Percentiles rank a stretch among this genome's conserved stretches.
These are phyloP conservation scores for Lasiosphaeris hirsuta DNA, from an alignment of 495 filamentous ascomycete genomes.

Conservation along the genomic window DNA sequence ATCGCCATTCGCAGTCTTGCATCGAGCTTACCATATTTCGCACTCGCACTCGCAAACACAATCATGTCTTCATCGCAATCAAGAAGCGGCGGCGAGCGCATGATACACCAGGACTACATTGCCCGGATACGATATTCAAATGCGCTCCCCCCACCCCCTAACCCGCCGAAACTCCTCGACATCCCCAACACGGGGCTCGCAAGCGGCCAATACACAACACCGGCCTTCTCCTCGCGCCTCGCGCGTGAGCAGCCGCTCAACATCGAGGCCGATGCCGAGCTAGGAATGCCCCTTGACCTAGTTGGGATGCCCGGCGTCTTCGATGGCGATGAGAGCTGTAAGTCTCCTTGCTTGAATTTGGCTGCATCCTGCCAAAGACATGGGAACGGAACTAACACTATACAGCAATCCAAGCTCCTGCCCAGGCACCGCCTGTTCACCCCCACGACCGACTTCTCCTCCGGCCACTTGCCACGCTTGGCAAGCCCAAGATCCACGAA, in stretches of 20 bases:
- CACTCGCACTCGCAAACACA: slow-evolving; percentile 6
- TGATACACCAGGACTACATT: slow-evolving; percentile 92
- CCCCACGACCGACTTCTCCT: slow-evolving; percentile 79
- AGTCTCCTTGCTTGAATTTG: slow-evolving; percentile 32
- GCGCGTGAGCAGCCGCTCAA: slow-evolving; percentile 89
- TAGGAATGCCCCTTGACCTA: slow-evolving; percentile 94
- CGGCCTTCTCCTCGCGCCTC: slow-evolving; percentile 81
- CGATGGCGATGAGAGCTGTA: slow-evolving; percentile 92
- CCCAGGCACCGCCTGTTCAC: slow-evolving; percentile 65
- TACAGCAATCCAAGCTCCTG: slow-evolving; percentile 75
- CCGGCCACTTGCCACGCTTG: slow-evolving; percentile 72
- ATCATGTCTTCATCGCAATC: slow-evolving; percentile 29
- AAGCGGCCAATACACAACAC: slow-evolving; percentile 76
- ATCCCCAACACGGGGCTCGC: slow-evolving; percentile 88
- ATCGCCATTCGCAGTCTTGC: neutral
- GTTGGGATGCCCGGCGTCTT: slow-evolving; percentile 93
- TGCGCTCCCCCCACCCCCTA: slow-evolving; percentile 85
- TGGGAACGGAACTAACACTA: slow-evolving; percentile 4
- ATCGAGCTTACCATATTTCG: neutral
- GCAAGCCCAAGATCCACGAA: slow-evolving; percentile 64
- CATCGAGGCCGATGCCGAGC: slow-evolving; percentile 94
- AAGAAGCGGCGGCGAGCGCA: slow-evolving; percentile 51
- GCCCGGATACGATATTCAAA: slow-evolving; percentile 93
- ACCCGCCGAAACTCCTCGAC: slow-evolving; percentile 92
- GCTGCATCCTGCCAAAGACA: too few species aligned